Evolutionary conservation across 495 filamentous ascomycete genomes (phyloP), one percentile per base, ranked within the genome.

Genomic region (Hyaloscypha hepaticicola): DNA sequence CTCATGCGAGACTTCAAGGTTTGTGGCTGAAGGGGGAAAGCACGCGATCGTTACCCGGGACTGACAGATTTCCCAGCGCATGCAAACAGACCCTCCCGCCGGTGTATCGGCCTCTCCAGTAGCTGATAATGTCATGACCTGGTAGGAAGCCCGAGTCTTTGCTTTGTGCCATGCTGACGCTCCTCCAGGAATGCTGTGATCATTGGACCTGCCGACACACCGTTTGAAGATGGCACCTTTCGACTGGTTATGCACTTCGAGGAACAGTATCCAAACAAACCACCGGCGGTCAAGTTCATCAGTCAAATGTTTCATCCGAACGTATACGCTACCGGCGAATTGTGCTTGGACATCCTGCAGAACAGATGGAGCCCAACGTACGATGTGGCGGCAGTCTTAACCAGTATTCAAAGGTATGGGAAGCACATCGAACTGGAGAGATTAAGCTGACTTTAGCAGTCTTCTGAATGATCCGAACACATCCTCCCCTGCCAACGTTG

Each of bases 1-100:
- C 83, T 97, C 70, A 97, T 97, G 93, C 88, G 93, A 70, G 93
- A 97, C 81, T 97, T 97, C 83, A 97, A 96, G 90, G 93, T 96
- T 79, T 58, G 84, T 77, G 64, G 33, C 62, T 21, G 52, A 29
- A 50, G 21, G 58, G 8, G 48, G 56, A 55, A 24, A 50, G 60
- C 65, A 66, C 52, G 41, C 55, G 69, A 69, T 50, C 55, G 64
- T 57, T 24, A 62, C 28, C 12, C 34, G 25, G 22, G 58, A 25
- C 60, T 71, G 45, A 67, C 60, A 33, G 2, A 61, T 25, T 48
- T 24, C 63, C 48, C 72, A 97, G 95, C 92, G 95, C 75, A 99
- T 99, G 96, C 95, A 99, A 82, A 97, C 94, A 64, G 95, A 99
- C 74, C 95, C 95, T 71, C 95, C 95, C 8, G 96, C 94, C 66